Base-by-base conservation (phyloP, 371 early-diverging fungal species). In the Conidiobolus incongruus region DNA sequence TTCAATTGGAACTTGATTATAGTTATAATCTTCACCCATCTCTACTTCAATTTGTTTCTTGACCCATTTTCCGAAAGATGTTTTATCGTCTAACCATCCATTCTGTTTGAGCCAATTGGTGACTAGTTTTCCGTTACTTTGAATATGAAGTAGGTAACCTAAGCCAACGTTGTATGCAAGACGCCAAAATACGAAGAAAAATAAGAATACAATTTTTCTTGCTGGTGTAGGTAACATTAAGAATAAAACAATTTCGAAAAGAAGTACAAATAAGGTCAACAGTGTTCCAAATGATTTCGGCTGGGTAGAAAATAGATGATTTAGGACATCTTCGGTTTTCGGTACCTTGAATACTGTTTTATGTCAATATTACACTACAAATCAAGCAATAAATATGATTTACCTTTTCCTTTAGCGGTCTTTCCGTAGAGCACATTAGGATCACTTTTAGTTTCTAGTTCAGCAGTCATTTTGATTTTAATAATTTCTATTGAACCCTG, bases 11-110 rank as follows among this genome's bases (percentile, higher is more conserved):
- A 75, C 70, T 2, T 63, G 53, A 81, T 72, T 73, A 61, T 75
- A 84, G 45, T 75, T 60, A 58, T 91, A 91, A 49, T 77, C 86
- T 23, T 54, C 44, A 4, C 72, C 86, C 85, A 95, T 91, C 52
- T 88, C 89, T 35, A 67, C 61, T 36, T 64, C 70, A 23, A 95
- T 62, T 50, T 84, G 72, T 11, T 44, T 45, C 48, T 73, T 77
- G 50, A 72, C 64, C 72, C 77, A 77, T 21, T 35, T 70, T 49
- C 46, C 41, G 7, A 45, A 19, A 0, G 58, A 58, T 0, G 56
- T 55, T 8, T 58, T 47, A 24, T 62, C 50, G 53, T 72, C 70
- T 58, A 78, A 77, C 41, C 78, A 49, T 13, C 77, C 68, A 42
- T 62, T 54, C 19, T 63, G 59, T 33, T 63, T 67, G 1, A 70